Evolutionary conservation across 352 stramenopile species (phyloP).

Genomic region (Globisporangium parvum): DNA sequence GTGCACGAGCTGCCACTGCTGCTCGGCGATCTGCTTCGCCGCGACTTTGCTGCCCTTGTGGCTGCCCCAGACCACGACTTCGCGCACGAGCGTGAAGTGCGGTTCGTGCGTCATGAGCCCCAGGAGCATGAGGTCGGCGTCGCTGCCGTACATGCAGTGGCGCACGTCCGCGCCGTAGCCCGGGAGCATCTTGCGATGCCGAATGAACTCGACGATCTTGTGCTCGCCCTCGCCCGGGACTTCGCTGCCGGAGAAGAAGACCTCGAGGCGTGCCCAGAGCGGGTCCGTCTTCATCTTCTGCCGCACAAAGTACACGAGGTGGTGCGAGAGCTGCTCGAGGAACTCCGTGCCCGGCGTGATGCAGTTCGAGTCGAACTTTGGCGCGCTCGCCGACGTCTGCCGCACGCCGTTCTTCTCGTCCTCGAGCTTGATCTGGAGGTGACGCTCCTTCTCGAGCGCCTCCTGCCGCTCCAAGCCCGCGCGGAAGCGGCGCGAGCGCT

Average conservation of each 20-base stretch:
- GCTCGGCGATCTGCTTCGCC: conserved; percentile 91
- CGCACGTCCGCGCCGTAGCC: conserved; percentile 94
- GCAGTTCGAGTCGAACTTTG: conserved; percentile 98
- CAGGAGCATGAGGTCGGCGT: conserved; percentile 99
- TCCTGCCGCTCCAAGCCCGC: conserved; percentile 76
- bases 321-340: conserved; percentile 92
- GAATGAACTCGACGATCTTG: conserved; percentile 99
- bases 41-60: conserved; percentile 40
- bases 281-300: conserved; percentile 96
- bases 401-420: conserved; percentile 64
- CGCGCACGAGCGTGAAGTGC: conserved; percentile 97
- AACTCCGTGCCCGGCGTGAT: conserved; percentile 99
- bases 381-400: conserved; percentile 11
- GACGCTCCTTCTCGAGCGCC: conserved; percentile 53
- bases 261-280: conserved; percentile 92
- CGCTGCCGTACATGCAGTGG: conserved; percentile 98
- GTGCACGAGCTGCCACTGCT: conserved; percentile 97
- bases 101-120: conserved; percentile 97
- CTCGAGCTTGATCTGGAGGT: conserved; percentile 66
- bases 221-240: conserved; percentile 99
- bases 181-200: conserved; percentile 85
- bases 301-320: conserved; percentile 90
- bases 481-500: conserved; percentile 94
- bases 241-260: conserved; percentile 97
- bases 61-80: conserved; percentile 96